These are phyloP conservation scores for Arthrobotrys musiformis DNA, from an alignment of 2,329 filamentous ascomycete species.

Conservation along the genomic window DNA sequence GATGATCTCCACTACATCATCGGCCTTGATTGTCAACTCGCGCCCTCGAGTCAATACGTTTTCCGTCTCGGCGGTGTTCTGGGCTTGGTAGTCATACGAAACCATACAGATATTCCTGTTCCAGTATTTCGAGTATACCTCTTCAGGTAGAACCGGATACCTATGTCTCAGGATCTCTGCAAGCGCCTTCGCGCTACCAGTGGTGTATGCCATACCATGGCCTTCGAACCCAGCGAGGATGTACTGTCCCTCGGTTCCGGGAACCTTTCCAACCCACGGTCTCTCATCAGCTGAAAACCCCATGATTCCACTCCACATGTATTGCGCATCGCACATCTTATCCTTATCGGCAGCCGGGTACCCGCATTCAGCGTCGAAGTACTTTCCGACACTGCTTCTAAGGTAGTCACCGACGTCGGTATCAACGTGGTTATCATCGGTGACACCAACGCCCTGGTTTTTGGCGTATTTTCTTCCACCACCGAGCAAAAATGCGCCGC, in stretches of 20 bases:
- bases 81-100: constrained; percentile 31
- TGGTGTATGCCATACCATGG: constrained; percentile 68
- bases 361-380: constrained; percentile 63
- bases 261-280: constrained; percentile 78
- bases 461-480: constrained; percentile 72
- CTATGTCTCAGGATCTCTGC: constrained; percentile 55
- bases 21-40: constrained; percentile 27
- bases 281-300: constrained; percentile 75
- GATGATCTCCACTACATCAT: constrained; percentile 44
- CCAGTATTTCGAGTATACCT: constrained; percentile 49
- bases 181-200: constrained; percentile 58
- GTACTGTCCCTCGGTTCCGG: constrained; percentile 69
- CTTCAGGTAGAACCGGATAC: constrained; percentile 46
- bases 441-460: constrained; percentile 69
- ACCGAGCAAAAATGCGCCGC: constrained; percentile 75
- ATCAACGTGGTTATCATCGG: constrained; percentile 71
- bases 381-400: constrained; percentile 64
- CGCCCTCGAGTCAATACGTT: not conserved
- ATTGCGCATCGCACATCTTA: constrained; percentile 65
- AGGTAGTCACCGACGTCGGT: constrained; percentile 69
- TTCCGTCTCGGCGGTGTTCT: not conserved
- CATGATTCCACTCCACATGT: constrained; percentile 82
- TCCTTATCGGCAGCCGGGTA: constrained; percentile 60
- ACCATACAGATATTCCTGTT: constrained; percentile 44
- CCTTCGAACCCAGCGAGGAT: constrained; percentile 76